Evolutionary conservation across 2,329 filamentous ascomycete species (phyloP).

Genomic region (Geoglossum cookeanum): DNA sequence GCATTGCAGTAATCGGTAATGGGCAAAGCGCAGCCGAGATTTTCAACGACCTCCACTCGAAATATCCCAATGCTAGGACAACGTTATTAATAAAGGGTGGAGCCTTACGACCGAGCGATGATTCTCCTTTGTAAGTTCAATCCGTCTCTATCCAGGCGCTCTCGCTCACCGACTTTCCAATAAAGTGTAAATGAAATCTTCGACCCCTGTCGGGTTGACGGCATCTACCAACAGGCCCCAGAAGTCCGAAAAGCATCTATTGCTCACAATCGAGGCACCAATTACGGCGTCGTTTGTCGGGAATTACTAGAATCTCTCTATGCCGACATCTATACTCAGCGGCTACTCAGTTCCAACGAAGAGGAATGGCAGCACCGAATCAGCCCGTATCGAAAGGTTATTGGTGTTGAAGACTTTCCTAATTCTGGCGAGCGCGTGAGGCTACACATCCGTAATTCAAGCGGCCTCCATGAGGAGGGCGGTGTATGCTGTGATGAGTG

Average conservation of each 20-base stretch:
- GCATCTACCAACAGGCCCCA: constrained; percentile 48
- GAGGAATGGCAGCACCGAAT: constrained; percentile 68
- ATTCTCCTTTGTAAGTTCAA: constrained; percentile 70
- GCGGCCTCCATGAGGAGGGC: constrained; percentile 21
- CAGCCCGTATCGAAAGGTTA: constrained; percentile 46
- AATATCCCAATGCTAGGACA: constrained; percentile 68
- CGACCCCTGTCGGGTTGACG: constrained; percentile 68
- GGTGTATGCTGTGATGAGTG: constrained; percentile 32
- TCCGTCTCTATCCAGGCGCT: not conserved
- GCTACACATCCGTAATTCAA: constrained; percentile 37
- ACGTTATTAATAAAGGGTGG: constrained; percentile 64
- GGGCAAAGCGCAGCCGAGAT: constrained; percentile 93
- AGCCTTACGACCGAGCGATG: constrained; percentile 76
- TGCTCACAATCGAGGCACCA: constrained; percentile 59
- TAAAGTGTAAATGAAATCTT: constrained; percentile 84
- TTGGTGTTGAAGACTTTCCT: constrained; percentile 35
- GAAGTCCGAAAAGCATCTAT: constrained; percentile 42
- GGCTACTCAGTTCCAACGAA: constrained; percentile 49
- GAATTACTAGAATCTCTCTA: constrained; percentile 79
- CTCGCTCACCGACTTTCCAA: not conserved
- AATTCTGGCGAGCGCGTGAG: constrained; percentile 30
- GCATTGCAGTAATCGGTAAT: constrained; percentile 68
- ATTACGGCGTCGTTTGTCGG: constrained; percentile 89
- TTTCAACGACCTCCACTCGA: constrained; percentile 66
- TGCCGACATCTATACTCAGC: constrained; percentile 72